A percentile compares a stretch with the other conserved stretches of the same genome.
Conservation (phyloP, 2,329 filamentous ascomycete species). For the Gnomoniopsis sp. region DNA sequence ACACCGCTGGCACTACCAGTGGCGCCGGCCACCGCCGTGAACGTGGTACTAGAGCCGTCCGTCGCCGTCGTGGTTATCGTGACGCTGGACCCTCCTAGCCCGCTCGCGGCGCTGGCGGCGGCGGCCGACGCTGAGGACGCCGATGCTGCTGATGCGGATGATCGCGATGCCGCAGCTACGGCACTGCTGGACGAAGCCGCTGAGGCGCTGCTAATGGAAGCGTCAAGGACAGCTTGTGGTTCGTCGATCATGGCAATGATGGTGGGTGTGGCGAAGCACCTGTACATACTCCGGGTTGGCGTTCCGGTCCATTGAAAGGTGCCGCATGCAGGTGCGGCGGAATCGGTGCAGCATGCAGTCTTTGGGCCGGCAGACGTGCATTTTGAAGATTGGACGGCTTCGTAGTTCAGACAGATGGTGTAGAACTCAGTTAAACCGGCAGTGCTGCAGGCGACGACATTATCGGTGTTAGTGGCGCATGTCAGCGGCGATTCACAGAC, state of each 20-base stretch:
- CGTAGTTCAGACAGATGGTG: constrained; percentile 32
- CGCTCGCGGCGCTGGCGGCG: constrained; percentile 4
- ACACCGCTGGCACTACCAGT: constrained; percentile 7
- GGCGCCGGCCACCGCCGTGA: constrained; percentile 13
- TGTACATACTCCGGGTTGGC: constrained; percentile 32
- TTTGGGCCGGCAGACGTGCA: constrained; percentile 26
- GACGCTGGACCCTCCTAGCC: constrained; percentile 11
- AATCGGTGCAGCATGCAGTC: constrained; percentile 36
- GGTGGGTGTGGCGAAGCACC: constrained; percentile 27
- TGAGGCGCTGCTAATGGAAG: constrained; percentile 22
- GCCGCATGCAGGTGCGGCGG: constrained; percentile 26
- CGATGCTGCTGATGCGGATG: constrained; percentile 1
- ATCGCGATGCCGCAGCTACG: background rate
- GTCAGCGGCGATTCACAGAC: constrained; percentile 10
- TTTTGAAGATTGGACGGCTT: constrained; percentile 26
- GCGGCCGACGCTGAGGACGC: constrained; percentile 5
- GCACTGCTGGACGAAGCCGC: constrained; percentile 10
- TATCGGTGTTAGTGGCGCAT: constrained; percentile 29
- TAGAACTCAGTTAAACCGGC: constrained; percentile 29
- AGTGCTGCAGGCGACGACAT: constrained; percentile 34
- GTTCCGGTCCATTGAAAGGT: constrained; percentile 35
- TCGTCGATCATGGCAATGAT: constrained; percentile 31
- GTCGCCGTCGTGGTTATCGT: constrained; percentile 16
- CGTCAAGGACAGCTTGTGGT: constrained; percentile 32
- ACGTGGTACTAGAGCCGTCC: constrained; percentile 14